Conservation (phyloP, 176 grass and related monocot species). For the Bothriochloa decipiens region DNA sequence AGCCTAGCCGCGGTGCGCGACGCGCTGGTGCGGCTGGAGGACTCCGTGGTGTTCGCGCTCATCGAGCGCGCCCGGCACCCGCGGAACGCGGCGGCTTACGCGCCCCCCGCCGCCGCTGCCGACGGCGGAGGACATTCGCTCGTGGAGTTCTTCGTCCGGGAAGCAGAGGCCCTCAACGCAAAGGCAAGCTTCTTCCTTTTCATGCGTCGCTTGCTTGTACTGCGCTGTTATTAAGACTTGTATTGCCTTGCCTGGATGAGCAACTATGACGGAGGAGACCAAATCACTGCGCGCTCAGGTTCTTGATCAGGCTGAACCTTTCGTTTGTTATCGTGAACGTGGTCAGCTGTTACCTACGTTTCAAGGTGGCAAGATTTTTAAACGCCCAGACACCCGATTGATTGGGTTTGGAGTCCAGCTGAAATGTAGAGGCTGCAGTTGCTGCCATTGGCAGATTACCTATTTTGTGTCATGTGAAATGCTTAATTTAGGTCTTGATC, state of each 20-base stretch:
- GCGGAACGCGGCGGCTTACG: constrained; percentile 68
- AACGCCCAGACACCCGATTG: background rate
- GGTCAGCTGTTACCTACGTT: background rate
- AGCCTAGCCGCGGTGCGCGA: constrained; percentile 75
- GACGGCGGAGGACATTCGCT: constrained; percentile 46
- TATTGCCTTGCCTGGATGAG: background rate
- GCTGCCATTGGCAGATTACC: background rate
- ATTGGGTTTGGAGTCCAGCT: background rate
- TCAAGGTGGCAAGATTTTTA: background rate
- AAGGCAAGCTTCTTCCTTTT: constrained; percentile 50
- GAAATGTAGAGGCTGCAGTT: background rate
- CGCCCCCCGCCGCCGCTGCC: constrained; percentile 15
- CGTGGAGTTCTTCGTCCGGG: constrained; percentile 66
- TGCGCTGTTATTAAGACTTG: background rate
- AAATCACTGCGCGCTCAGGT: background rate
- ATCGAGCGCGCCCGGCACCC: constrained; percentile 80
- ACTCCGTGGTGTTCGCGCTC: constrained; percentile 87
- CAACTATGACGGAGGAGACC: too few relatives aligned
- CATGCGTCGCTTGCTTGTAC: background rate
- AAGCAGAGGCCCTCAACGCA: constrained; percentile 64
- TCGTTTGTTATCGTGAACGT: background rate
- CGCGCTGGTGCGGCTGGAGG: constrained; percentile 78
- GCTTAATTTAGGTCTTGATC: background rate
- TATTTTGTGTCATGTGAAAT: background rate
- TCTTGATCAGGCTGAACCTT: background rate